Evolutionary conservation across 768 basidiomycete species (phyloP).

Genomic region (Russula brevipes): DNA sequence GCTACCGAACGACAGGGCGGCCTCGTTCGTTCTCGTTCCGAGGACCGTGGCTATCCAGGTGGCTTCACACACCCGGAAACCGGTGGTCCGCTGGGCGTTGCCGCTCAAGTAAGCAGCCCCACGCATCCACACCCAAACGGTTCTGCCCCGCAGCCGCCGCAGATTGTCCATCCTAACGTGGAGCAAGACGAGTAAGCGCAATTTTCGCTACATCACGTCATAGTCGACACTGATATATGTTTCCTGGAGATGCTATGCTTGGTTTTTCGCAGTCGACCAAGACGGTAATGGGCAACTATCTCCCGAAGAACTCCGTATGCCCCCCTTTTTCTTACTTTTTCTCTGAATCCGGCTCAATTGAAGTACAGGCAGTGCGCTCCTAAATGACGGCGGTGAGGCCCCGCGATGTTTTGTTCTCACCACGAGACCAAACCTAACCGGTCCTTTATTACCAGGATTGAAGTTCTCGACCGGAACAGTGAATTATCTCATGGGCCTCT

Average conservation of each 20-base stretch:
- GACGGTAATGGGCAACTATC: slow-evolving; percentile 6
- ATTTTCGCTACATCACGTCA: too few relatives aligned
- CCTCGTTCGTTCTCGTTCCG: too few relatives aligned
- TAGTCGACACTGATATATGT: too few relatives aligned
- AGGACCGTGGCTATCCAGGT: background rate
- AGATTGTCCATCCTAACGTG: background rate
- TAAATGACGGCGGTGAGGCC: slow-evolving; percentile 1
- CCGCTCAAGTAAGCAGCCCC: background rate
- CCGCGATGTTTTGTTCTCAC: background rate
- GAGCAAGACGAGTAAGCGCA: background rate
- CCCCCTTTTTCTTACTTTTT: background rate
- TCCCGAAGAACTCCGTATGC: slow-evolving; percentile 10
- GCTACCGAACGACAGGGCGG: background rate
- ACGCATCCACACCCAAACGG: background rate
- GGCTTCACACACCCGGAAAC: background rate
- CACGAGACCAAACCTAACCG: background rate
- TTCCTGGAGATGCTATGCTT: background rate
- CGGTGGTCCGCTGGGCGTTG: background rate
- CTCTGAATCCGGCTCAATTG: background rate
- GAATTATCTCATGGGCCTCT: slow-evolving; percentile 14
- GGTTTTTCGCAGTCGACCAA: slow-evolving; percentile 16
- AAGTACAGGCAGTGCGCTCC: slow-evolving; percentile 5
- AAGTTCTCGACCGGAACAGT: slow-evolving; percentile 4
- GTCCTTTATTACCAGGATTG: background rate
- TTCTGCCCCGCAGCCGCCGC: background rate